Evolutionary conservation across 1,284 basidiomycete species (phyloP).

Genomic region (Cystobasidium pallidum): DNA sequence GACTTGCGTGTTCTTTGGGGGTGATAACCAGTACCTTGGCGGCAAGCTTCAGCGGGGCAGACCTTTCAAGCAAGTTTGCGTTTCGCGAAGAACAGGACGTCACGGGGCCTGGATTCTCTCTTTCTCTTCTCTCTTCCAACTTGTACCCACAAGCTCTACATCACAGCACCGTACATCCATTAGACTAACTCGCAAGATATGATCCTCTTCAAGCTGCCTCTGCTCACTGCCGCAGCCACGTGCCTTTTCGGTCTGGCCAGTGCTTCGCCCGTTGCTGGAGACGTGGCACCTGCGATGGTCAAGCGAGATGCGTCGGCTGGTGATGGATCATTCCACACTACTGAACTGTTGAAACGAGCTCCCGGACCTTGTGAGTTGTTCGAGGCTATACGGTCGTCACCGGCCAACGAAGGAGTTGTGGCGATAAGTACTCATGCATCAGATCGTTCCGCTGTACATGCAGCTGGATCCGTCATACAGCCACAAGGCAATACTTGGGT

Average conservation of each 20-base stretch:
- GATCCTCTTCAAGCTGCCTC: slow-evolving; percentile 4
- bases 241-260: not conserved
- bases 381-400: too few species aligned
- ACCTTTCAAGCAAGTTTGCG: too few species aligned
- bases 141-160: not conserved
- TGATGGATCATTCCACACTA: not conserved
- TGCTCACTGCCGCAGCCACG: not conserved
- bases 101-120: too few species aligned
- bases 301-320: not conserved
- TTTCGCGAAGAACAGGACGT: too few species aligned
- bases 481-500: slow-evolving; percentile 3
- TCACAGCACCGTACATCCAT: not conserved
- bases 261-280: not conserved
- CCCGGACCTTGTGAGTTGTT: slow-evolving; percentile 6
- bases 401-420: too few species aligned
- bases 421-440: too few species aligned
- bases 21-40: too few species aligned
- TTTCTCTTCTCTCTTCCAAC: not conserved
- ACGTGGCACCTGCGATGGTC: not conserved
- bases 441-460: too few species aligned
- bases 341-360: not conserved
- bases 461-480: slow-evolving; percentile 14
- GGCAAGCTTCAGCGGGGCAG: too few species aligned
- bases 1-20: too few species aligned
- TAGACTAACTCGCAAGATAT: not conserved